A percentile compares a stretch with the other conserved stretches of the same genome.
Evolutionary conservation across 2,329 filamentous ascomycete species (phyloP).

Genomic region (Graphilbum sp.): DNA sequence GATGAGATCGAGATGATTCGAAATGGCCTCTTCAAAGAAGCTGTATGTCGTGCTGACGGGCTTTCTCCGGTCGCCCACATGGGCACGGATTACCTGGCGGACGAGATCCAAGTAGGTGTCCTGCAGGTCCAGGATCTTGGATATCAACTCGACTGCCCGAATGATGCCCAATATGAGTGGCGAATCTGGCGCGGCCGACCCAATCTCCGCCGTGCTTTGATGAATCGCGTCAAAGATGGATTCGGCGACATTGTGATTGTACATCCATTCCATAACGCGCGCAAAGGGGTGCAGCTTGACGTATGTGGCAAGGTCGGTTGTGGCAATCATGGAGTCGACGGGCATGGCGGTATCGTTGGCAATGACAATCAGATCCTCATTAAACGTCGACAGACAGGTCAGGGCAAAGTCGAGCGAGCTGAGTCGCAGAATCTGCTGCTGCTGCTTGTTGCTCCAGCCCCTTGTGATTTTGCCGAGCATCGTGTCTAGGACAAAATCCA

Average conservation of each 20-base stretch:
- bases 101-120: slow-evolving; percentile 85
- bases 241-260: slow-evolving; percentile 75
- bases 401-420: slow-evolving; percentile 74
- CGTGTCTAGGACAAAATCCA: slow-evolving; percentile 76
- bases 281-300: slow-evolving; percentile 82
- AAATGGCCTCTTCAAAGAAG: slow-evolving; percentile 84
- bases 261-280: slow-evolving; percentile 95
- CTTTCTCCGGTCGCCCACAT: slow-evolving; percentile 39
- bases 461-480: slow-evolving; percentile 52
- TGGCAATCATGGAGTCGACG: slow-evolving; percentile 58
- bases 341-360: slow-evolving; percentile 62
- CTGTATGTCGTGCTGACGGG: slow-evolving; percentile 58
- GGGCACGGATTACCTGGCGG: slow-evolving; percentile 56
- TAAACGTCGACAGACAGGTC: slow-evolving; percentile 70
- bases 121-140: slow-evolving; percentile 70
- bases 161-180: slow-evolving; percentile 67
- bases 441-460: slow-evolving; percentile 38
- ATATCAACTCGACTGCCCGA: slow-evolving; percentile 69
- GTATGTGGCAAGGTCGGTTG: slow-evolving; percentile 63
- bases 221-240: slow-evolving; percentile 66
- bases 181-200: slow-evolving; percentile 58
- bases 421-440: slow-evolving; percentile 57
- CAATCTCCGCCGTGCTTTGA: slow-evolving; percentile 56
- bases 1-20: slow-evolving; percentile 64
- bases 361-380: slow-evolving; percentile 80